Conservation (phyloP, 805 yeast genomes). For the Ogataea allantospora region DNA sequence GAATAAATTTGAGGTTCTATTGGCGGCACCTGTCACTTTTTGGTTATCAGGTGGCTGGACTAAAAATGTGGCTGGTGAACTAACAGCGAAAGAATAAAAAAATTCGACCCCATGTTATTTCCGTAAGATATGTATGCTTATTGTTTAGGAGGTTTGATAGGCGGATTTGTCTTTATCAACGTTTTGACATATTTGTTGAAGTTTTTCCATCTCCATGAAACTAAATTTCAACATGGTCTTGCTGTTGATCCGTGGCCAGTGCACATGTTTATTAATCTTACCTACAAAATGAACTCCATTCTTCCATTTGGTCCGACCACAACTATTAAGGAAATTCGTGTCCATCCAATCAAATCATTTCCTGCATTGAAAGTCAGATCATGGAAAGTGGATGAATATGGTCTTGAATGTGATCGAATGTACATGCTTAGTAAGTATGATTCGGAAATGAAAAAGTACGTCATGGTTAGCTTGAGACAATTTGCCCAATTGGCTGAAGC, state of each 20-base stretch:
- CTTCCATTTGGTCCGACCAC: constrained; percentile 6
- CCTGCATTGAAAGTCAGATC: constrained; percentile 23
- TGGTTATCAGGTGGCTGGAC: constrained; percentile 12
- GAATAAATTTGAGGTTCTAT: constrained; percentile 5
- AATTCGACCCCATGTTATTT: no score
- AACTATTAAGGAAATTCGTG: constrained; percentile 14
- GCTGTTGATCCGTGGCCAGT: constrained; percentile 2
- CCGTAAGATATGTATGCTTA: no score
- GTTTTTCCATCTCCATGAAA: constrained; percentile 12
- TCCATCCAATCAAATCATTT: constrained; percentile 29
- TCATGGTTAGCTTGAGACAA: constrained; percentile 24
- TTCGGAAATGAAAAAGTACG: constrained; percentile 8
- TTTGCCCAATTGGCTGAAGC: constrained; percentile 20
- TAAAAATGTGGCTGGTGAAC: constrained; percentile 6
- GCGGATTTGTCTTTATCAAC: constrained; percentile 1
- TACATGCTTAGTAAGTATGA: constrained; percentile 28
- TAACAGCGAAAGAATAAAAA: neutral
- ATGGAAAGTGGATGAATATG: constrained; percentile 24
- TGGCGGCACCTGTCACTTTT: constrained; percentile 11
- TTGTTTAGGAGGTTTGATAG: neutral
- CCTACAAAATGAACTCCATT: constrained; percentile 14
- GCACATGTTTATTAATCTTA: constrained; percentile 9
- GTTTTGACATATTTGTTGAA: constrained; percentile 4
- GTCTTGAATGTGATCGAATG: constrained; percentile 29
- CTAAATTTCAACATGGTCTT: constrained; percentile 16